Conservation (phyloP, 192 early-diverging fungal genomes). For the Entomortierella lignicola region DNA sequence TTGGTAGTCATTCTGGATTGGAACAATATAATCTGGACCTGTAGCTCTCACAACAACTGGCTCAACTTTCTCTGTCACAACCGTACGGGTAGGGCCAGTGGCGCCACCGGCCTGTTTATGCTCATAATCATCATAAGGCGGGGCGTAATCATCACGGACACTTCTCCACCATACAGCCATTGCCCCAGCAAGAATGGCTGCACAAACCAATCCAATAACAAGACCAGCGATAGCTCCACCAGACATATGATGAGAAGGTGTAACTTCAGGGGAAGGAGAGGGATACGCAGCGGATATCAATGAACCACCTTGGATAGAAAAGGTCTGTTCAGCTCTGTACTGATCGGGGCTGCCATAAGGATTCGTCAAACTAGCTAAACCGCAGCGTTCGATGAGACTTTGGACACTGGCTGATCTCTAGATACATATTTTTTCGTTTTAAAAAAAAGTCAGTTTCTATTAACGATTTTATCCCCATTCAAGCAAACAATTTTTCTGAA, state of each 20-base stretch:
- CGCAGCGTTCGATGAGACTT: slow-evolving; percentile 30
- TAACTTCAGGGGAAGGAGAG: neutral
- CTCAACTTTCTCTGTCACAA: slow-evolving; percentile 52
- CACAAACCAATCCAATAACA: slow-evolving; percentile 23
- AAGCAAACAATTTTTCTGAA: too few relatives aligned
- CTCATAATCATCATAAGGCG: slow-evolving; percentile 11
- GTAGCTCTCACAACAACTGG: slow-evolving; percentile 43
- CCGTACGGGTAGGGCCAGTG: slow-evolving; percentile 35
- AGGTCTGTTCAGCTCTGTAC: too few relatives aligned
- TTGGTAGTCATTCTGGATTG: too few relatives aligned
- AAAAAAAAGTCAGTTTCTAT: too few relatives aligned
- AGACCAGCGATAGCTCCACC: slow-evolving; percentile 40
- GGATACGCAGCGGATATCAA: too few relatives aligned
- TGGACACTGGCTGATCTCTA: slow-evolving; percentile 20
- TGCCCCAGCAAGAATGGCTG: slow-evolving; percentile 11
- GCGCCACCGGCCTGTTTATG: neutral
- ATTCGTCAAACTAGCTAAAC: slow-evolving; percentile 11
- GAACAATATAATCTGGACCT: neutral
- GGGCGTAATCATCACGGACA: slow-evolving; percentile 24
- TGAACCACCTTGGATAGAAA: too few relatives aligned
- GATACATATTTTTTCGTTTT: too few relatives aligned
- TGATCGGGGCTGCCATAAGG: slow-evolving; percentile 32
- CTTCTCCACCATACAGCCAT: slow-evolving; percentile 48
- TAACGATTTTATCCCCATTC: too few relatives aligned
- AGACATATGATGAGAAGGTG: slow-evolving; percentile 30